Base-by-base conservation (phyloP, 2,329 filamentous ascomycete species). In the Penicillium sp. region DNA sequence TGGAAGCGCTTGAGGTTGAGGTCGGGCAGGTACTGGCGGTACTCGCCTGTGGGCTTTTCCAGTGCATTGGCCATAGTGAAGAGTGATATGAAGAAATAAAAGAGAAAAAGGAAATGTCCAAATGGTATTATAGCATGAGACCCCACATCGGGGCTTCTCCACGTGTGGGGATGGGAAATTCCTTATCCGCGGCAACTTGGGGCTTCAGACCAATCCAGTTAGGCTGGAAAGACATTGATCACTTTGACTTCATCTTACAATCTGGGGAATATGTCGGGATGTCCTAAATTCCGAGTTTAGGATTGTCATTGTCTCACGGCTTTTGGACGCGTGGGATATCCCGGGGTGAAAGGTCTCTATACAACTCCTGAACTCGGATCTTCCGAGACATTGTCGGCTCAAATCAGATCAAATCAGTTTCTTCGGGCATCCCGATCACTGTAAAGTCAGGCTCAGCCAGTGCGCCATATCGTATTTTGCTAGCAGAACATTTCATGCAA, bases 11-110 rank as follows among this genome's bases (percentile, higher is more conserved):
- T 81, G 29, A 75, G 79, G 61, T 65, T 79, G 49, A 89, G 78
- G 65, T 89, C 85, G 0, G 85, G 87, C 14, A 89, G 76, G 66
- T 84, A 82, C 54, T 82, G 74, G 55, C 85, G 82, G 66, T 85
- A 88, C 43, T 69, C 69, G 59, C 71, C 73, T 22, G 68, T 70
- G 62, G 65, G 62, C 43, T 61, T 58, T 47, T 61, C 56, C 16
- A 52, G 49, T 35, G 35, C 29, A 14, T 49, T 53, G 7, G 50
- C 40, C 45, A 52, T 64, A n/a, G 11, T 35, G 18, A 26, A 37
- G 20, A 44, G 16, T 40, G 13, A 24, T 26, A 8, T 9, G 9
- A 18, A 26, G 8, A 24, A 37, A 31, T 34, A 29, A 40, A 42
- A 40, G 43, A 29, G n/a, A 31, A 24, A 38, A 47, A 43, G 32